phyloP scores from a whole-genome alignment of 805 yeast genomes.

The Candida chilensis region DNA sequence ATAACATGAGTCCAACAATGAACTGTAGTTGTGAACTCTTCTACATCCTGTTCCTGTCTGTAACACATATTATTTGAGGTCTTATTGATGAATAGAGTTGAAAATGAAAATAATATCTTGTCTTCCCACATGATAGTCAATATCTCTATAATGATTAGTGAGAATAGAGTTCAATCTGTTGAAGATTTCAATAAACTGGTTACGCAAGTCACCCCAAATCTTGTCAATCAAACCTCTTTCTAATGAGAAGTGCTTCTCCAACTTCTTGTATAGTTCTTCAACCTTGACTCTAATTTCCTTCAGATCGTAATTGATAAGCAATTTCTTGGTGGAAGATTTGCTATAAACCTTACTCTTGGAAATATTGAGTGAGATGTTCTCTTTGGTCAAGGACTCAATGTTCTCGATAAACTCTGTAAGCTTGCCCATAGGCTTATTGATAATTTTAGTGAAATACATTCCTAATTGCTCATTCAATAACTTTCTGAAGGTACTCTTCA shows the following conservation, averaged over 20 bases:
- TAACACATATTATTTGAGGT: no score
- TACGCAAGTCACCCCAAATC: conserved; percentile 66
- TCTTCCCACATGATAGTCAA: conserved; percentile 39
- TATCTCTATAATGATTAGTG: conserved; percentile 45
- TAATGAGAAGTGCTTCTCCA: conserved; percentile 46
- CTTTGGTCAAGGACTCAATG: conserved; percentile 39
- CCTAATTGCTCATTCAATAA: conserved; percentile 23
- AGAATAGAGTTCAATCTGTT: conserved; percentile 45
- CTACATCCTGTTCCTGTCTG: no score
- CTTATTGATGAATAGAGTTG: no score
- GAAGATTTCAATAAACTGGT: conserved; percentile 48
- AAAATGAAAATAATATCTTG: conserved; percentile 50
- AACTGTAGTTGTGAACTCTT: no score
- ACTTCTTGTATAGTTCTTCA: conserved; percentile 42
- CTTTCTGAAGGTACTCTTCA: conserved; percentile 6
- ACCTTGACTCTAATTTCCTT: conserved; percentile 50
- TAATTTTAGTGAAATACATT: conserved; percentile 10
- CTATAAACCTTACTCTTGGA: conserved; percentile 58
- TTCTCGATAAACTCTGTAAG: conserved; percentile 57
- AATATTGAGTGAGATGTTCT: conserved; percentile 26
- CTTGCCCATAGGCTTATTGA: conserved; percentile 56
- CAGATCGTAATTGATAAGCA: conserved; percentile 47
- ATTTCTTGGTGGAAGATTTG: conserved; percentile 44
- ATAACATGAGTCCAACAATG: no score
- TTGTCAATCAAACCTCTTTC: conserved; percentile 49